Base-by-base conservation (phyloP, 257 asterid species). In the Scutellaria baicalensis region DNA sequence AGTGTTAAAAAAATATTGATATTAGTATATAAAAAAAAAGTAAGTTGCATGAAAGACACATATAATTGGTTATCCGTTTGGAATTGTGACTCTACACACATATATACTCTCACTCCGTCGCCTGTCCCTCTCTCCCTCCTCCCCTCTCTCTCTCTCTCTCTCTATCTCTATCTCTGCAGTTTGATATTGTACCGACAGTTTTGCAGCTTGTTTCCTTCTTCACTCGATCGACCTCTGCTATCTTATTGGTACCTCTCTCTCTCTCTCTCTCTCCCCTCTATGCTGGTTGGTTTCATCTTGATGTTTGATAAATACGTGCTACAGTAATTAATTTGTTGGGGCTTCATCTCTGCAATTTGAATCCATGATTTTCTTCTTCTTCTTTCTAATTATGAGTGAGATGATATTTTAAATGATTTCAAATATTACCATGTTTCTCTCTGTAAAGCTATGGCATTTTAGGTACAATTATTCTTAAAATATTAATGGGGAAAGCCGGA, bases 131-230 rank as follows among this genome's bases (percentile, higher is more conserved):
- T 47, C 78, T 14, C 64, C 33, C 64, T 40, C 48, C 20, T 61
- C 42, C 73, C 51, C 64, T 23, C 66, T 21, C 66, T 47, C 45
- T 33, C 75, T 18, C 23, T 65, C 71, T 31, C 77, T 9, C 9
- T 6, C 5, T 7, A 9, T 48, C 59, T 5, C 62, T 12, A 71
- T 20, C 47, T 65, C 70, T 67, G 62, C 51, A 44, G 81, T 75
- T 79, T 69, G 71, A 80, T 56, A 58, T 80, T 80, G 61, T 82
- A 80, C 80, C 81, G 78, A 81, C 86, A 75, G 52, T 5, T 64
- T 70, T 68, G 65, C 33, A 64, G 70, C 27, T 63, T 57, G 71
- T 75, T 68, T 76, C 62, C 57, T 52, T 73, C 77, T 20, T 57
- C 43, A 65, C 43, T 1, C 33, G 70, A 35, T 40, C 65, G 40